Evolutionary conservation across 768 basidiomycete genomes (phyloP).

Genomic region (Suillus subaureus): DNA sequence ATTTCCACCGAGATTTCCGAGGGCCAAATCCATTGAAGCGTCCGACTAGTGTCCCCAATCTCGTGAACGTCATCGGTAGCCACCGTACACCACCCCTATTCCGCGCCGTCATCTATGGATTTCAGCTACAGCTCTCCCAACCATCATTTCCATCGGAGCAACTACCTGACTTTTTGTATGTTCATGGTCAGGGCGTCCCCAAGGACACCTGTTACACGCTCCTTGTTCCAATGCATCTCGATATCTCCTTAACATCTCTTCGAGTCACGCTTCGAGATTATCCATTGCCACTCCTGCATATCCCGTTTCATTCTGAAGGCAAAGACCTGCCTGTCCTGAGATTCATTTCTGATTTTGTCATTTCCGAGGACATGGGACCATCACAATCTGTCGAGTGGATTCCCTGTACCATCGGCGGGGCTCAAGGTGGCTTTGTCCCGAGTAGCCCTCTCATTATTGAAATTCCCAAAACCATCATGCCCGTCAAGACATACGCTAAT

Average conservation of each 20-base stretch:
- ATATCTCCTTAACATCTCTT: conserved; percentile 63
- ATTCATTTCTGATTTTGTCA: conserved; percentile 77
- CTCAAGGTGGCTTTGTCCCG: conserved; percentile 51
- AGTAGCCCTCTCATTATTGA: conserved; percentile 55
- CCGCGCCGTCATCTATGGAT: conserved; percentile 59
- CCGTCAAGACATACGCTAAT: conserved; percentile 88
- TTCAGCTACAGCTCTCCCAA: conserved; percentile 55
- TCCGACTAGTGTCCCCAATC: conserved; percentile 40
- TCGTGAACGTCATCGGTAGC: conserved; percentile 42
- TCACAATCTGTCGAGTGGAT: conserved; percentile 72
- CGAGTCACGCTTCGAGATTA: conserved; percentile 80
- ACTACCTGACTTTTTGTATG: conserved; percentile 64
- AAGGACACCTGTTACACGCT: conserved; percentile 72
- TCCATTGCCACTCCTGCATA: conserved; percentile 80
- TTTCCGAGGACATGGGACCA: conserved; percentile 85
- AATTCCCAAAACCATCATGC: conserved; percentile 92
- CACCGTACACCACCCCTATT: conserved; percentile 64
- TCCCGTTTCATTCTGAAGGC: conserved; percentile 49
- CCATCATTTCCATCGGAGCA: conserved; percentile 61
- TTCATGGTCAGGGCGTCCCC: conserved; percentile 71
- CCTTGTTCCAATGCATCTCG: conserved; percentile 80
- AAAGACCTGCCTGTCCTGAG: conserved; percentile 50
- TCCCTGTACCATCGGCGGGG: conserved; percentile 63
- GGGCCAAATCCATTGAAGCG: conserved; percentile 36
- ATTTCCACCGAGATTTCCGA: conserved; percentile 46